Evolutionary conservation across 1,284 basidiomycete species (phyloP), one percentile per base, ranked within the genome.

Genomic region (Microbotryum scabiosae): DNA sequence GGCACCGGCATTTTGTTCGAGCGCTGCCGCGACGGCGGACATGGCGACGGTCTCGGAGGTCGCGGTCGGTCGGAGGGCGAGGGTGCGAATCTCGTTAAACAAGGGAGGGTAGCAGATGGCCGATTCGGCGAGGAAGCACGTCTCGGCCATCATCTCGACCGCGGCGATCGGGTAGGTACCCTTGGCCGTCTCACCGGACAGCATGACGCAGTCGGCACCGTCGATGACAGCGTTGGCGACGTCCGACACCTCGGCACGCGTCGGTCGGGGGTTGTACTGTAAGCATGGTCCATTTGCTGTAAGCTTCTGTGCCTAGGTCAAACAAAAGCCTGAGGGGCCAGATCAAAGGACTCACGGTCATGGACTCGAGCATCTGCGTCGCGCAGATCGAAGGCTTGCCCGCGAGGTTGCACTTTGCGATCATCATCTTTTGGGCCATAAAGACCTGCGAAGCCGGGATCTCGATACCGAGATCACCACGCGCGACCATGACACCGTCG

Each of bases 381-480:
- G 96, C 96, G 71, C 96, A 96, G 74, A 99, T 98, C 73, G 90
- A 89, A 56, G 96, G 93, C 81, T 99, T 97, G 72, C 92, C 92
- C 59, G 84, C 85, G 71, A 92, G 86, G 81, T 94, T 96, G 80
- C 91, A 96, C 80, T 97, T 97, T 67, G 92, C 84, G 71, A 97
- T 97, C 91, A 97, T 97, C 93, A 97, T 97, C 81, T 97, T 97
- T 77, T 97, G 93, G 25, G 93, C 93, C 73, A 96, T 81, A 82
- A 97, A 97, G 54, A 97, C 93, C 75, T 97, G 93, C 73, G 86
- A 89, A 51, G 93, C 92, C 28, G 96, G 96, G 70, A 97, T 97
- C 79, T 97, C 93, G 72, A 97, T 97, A 78, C 93, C 93, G 58
- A 97, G 82, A 76, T 97, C 93, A 78, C 93, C 92, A 80, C 93